These are phyloP conservation scores for Yamagishiella unicocca DNA, from an alignment of 139 green algal species.

Conservation along the genomic window DNA sequence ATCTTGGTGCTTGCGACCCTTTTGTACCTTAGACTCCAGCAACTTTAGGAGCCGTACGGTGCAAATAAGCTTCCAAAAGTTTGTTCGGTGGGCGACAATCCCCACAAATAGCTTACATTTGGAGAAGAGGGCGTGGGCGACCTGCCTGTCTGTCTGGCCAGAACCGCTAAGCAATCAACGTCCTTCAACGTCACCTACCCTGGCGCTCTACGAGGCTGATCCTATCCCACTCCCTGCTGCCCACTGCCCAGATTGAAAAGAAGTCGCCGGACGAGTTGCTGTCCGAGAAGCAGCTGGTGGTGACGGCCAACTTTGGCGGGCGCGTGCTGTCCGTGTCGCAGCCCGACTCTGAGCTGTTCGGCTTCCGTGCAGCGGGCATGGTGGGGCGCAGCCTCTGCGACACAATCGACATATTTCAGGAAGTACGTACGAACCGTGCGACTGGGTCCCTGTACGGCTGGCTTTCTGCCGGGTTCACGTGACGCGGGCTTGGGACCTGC, in stretches of 20 bases:
- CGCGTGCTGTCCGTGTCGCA: background rate
- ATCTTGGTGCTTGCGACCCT: background rate
- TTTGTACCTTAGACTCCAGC: too few relatives aligned
- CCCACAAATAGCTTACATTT: background rate
- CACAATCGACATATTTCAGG: conserved; percentile 40
- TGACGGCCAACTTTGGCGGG: background rate
- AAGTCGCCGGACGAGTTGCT: background rate
- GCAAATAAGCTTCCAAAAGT: too few relatives aligned
- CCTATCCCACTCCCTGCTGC: background rate
- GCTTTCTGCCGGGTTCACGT: too few relatives aligned
- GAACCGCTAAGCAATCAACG: background rate
- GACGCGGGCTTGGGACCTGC: too few relatives aligned
- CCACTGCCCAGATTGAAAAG: background rate
- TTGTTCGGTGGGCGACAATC: too few relatives aligned
- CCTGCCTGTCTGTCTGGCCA: background rate
- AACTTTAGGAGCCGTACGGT: too few relatives aligned
- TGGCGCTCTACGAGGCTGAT: background rate
- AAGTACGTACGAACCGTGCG: background rate
- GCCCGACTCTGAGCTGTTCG: conserved; percentile 6
- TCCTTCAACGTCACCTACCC: background rate
- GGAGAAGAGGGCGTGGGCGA: background rate
- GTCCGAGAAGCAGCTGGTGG: background rate
- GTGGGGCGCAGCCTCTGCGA: conserved; percentile 28
- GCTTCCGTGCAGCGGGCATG: background rate
- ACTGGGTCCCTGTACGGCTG: background rate